These are phyloP conservation scores for Fraxinus xanthoxyloides DNA, from an alignment of 305 asterid species.

Conservation along the genomic window DNA sequence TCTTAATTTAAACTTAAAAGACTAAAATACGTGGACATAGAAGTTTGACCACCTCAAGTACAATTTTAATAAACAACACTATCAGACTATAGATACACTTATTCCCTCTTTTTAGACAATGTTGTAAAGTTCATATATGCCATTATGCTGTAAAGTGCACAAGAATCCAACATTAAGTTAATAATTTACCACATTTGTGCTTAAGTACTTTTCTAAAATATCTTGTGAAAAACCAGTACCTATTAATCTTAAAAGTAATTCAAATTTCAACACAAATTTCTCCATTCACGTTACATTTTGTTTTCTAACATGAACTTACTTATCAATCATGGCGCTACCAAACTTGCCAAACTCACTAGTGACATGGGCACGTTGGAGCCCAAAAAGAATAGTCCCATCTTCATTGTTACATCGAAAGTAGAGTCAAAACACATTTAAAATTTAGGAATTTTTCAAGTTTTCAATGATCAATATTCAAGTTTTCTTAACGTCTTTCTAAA, in stretches of 20 bases:
- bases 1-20: too few species aligned
- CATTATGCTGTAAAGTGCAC: conserved; percentile 43
- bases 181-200: neutral
- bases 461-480: neutral
- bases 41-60: too few species aligned
- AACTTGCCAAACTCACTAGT: neutral
- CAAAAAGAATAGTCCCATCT: neutral
- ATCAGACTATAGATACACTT: neutral
- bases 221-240: neutral
- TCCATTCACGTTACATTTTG: neutral
- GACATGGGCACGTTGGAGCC: neutral
- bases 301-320: neutral
- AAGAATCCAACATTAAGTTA: conserved; percentile 31
- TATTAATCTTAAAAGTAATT: too few species aligned
- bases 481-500: neutral
- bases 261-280: neutral
- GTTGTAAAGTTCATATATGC: conserved; percentile 40
- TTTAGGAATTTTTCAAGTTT: too few species aligned
- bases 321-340: neutral
- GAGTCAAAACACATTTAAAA: too few species aligned
- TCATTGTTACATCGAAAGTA: neutral
- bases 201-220: neutral
- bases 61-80: conserved; percentile 22
- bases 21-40: too few species aligned
- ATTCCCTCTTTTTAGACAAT: neutral